Base-by-base conservation (phyloP, 192 early-diverging fungal genomes). In the Phlyctochytrium planicorne region DNA sequence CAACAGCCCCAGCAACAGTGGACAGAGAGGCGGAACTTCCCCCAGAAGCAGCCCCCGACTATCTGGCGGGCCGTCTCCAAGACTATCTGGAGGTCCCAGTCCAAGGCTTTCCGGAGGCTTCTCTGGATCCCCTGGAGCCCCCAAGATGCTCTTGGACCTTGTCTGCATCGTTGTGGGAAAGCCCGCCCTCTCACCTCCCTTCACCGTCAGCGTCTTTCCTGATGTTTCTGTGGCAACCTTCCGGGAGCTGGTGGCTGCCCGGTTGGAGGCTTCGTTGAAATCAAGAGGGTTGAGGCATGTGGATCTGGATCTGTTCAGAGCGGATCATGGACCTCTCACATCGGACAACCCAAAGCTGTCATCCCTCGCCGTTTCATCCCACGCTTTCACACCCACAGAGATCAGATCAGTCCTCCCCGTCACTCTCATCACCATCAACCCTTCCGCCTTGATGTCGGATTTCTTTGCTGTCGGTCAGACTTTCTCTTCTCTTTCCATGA, bases 131-230 rank as follows among this genome's bases (percentile, higher is more conserved):
- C 40, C 40, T 47, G 14, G 55, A 57, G 6, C 10, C 16, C 55
- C 25, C 20, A 50, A 25, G 12, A 57, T 57, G 55, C 16, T 57
- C 14, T 29, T 57, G 55, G 55, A 57, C 20, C 55, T 57, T 4
- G 55, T 57, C 10, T 57, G 55, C 55, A 29, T 57, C 55, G 55
- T 57, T 27, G 55, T 57, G 12, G 55, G 55, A 10, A 57, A 57
- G 55, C 55, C 55, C 27, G 10, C 55, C 27, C 55, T 57, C 20
- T 24, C 14, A 10, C 55, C 55, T 6, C 16, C 55, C 20, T 57
- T 57, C 27, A 57, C 16, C 6, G 27, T 57, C 55, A 57, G 55
- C 55, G 55, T 25, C 20, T 25, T 57, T 27, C 55, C 55, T 12
- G 55, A 57, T 25, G 55, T 57, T 6, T 10, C 55, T 27, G 25